These are phyloP conservation scores for Nannochloropsis salina DNA, from an alignment of 108 stramenopile genomes.

Conservation along the genomic window DNA sequence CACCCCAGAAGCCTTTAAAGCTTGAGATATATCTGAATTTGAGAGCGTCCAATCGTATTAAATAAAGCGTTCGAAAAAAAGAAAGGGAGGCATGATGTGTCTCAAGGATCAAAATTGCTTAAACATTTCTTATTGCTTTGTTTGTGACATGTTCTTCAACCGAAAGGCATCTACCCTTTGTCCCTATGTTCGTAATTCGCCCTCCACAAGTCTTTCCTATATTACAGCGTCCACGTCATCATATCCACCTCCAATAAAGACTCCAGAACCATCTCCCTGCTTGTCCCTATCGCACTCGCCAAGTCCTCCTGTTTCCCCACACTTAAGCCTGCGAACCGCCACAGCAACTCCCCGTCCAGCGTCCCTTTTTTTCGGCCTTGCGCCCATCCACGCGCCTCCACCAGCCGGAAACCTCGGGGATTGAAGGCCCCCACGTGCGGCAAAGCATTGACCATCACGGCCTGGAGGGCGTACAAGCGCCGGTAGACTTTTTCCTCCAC, in stretches of 20 bases:
- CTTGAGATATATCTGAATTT: too few relatives aligned
- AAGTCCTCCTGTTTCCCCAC: conserved; percentile 79
- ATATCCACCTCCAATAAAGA: conserved; percentile 71
- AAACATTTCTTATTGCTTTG: too few relatives aligned
- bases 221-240: conserved; percentile 12
- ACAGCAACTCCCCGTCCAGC: conserved; percentile 79
- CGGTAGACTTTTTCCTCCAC: conserved; percentile 55
- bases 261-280: conserved; percentile 78
- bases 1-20: too few relatives aligned
- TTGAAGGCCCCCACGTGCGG: conserved; percentile 78
- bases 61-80: too few relatives aligned
- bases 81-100: too few relatives aligned
- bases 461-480: conserved; percentile 50
- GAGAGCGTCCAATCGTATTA: too few relatives aligned
- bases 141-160: too few relatives aligned
- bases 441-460: conserved; percentile 80
- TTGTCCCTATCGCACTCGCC: conserved; percentile 85
- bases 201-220: too few relatives aligned
- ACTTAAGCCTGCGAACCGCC: conserved; percentile 67
- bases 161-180: too few relatives aligned
- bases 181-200: too few relatives aligned
- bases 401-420: conserved; percentile 56
- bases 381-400: conserved; percentile 67
- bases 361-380: conserved; percentile 77
- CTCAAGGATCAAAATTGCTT: too few relatives aligned